Base-by-base conservation (phyloP, 495 filamentous ascomycete genomes). In the Annulohypoxylon nitens region DNA sequence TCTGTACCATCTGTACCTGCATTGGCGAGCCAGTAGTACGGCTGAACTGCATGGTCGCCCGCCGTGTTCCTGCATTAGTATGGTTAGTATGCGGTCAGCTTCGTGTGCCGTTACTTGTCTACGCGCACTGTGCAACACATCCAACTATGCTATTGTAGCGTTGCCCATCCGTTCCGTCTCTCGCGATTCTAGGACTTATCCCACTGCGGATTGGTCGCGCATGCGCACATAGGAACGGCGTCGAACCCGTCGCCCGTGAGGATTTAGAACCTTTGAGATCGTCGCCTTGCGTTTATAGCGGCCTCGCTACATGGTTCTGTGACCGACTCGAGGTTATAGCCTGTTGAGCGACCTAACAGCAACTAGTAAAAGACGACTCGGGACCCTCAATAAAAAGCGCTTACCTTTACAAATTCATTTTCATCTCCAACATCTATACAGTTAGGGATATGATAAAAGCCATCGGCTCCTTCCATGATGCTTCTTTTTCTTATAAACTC, bases 31-130 rank as follows among this genome's bases (percentile, higher is more conserved):
- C 51, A 64, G 67, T 68, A 75, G 59, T 37, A 71, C 47, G 20
- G 64, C 72, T 58, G 67, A 47, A 67, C 71, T 74, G 57, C 71
- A 59, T 62, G 63, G 63, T 67, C 53, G 67, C 71, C 51, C 62
- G 47, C 64, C 72, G 72, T 75, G 72, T 75, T 75, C 72, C 72
- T 75, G 72, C 72, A 75, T 64, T 70, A 74, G 71, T 53, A 16
- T 9, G 61, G 41, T 6, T 14, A 60, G 12, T 25, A 58, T 59
- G 53, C 37, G 47, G 62, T 58, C 51, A 58, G 67, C 62, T 70
- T 74, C 36, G 50, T 70, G 48, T 45, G 51, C 50, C 57, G 41
- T 39, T 58, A 60, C 64, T 69, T 9, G 14, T 53, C 23, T 58
- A 25, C 3, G 39, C 50, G 45, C 71, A 74, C 71, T 74, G 66